Conservation (phyloP, 2,329 filamentous ascomycete genomes). For the Colletotrichum abscissum region DNA sequence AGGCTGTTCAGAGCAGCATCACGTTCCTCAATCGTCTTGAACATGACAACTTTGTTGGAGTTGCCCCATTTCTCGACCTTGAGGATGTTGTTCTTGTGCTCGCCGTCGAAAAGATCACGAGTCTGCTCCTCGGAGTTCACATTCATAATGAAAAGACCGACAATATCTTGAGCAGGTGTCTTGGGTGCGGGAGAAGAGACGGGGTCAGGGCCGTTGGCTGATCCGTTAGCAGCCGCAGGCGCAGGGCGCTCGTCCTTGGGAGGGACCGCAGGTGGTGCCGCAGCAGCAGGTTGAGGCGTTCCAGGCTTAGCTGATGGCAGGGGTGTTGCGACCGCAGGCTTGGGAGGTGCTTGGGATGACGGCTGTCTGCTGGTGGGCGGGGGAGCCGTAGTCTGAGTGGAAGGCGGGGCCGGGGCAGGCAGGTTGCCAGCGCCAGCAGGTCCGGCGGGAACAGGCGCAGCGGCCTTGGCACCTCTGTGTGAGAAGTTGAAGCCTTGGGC, state of each 20-base stretch:
- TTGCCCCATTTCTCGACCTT: slow-evolving; percentile 83
- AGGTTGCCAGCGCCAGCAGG: slow-evolving; percentile 46
- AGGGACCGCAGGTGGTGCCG: slow-evolving; percentile 57
- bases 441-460: slow-evolving; percentile 51
- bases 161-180: slow-evolving; percentile 72
- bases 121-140: slow-evolving; percentile 86
- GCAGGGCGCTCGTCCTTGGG: slow-evolving; percentile 67
- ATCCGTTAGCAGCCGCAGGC: slow-evolving; percentile 62
- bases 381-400: slow-evolving; percentile 49
- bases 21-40: slow-evolving; percentile 82
- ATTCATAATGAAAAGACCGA: slow-evolving; percentile 91
- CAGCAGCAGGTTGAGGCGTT: slow-evolving; percentile 63
- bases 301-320: slow-evolving; percentile 51
- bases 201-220: slow-evolving; percentile 62
- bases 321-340: slow-evolving; percentile 53
- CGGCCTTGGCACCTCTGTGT: slow-evolving; percentile 85
- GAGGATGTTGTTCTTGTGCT: slow-evolving; percentile 84
- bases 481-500: slow-evolving; percentile 99
- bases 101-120: slow-evolving; percentile 82
- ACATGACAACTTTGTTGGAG: slow-evolving; percentile 87
- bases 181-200: slow-evolving; percentile 70
- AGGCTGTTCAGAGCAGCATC: slow-evolving; percentile 81
- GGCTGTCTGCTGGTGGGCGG: slow-evolving; percentile 49
- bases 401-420: slow-evolving; percentile 49
- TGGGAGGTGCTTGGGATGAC: slow-evolving; percentile 50